These are phyloP conservation scores for Aspergillus biplanus DNA, from an alignment of 495 filamentous ascomycete species.

Conservation along the genomic window DNA sequence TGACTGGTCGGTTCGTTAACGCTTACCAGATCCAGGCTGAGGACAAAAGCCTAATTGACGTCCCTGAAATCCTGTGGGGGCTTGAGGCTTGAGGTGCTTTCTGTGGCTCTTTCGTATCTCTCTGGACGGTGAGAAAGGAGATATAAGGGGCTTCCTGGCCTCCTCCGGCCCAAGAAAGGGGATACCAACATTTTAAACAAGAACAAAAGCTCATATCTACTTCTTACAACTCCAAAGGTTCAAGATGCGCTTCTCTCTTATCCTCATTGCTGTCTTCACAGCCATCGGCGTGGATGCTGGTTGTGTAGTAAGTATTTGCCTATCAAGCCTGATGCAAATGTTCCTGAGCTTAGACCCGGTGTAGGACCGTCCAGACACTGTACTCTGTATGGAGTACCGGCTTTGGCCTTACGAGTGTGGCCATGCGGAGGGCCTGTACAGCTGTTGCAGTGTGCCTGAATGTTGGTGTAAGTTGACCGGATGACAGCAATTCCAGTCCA, in stretches of 20 bases:
- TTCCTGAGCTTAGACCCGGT: not conserved
- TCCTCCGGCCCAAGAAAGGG: not conserved
- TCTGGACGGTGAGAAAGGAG: not conserved
- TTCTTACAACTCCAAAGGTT: no score
- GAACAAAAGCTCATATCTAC: not conserved
- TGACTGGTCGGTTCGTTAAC: no score
- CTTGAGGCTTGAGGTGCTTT: not conserved
- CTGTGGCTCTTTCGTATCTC: not conserved
- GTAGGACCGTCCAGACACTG: not conserved
- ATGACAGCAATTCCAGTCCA: not conserved
- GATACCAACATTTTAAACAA: not conserved
- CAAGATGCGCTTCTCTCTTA: not conserved
- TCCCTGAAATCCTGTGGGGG: not conserved
- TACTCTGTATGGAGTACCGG: not conserved
- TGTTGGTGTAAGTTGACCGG: not conserved
- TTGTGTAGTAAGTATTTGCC: not conserved
- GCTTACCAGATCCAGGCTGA: not conserved
- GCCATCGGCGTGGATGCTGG: not conserved
- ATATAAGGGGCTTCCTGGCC: not conserved
- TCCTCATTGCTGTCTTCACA: not conserved
- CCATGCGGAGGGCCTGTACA: not conserved
- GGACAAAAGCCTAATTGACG: no score
- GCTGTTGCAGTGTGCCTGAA: not conserved
- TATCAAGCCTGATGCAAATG: not conserved
- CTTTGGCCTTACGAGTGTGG: constrained; percentile 1